phyloP scores from a whole-genome alignment of 345 rosid genomes.

The Citrus unshiu region DNA sequence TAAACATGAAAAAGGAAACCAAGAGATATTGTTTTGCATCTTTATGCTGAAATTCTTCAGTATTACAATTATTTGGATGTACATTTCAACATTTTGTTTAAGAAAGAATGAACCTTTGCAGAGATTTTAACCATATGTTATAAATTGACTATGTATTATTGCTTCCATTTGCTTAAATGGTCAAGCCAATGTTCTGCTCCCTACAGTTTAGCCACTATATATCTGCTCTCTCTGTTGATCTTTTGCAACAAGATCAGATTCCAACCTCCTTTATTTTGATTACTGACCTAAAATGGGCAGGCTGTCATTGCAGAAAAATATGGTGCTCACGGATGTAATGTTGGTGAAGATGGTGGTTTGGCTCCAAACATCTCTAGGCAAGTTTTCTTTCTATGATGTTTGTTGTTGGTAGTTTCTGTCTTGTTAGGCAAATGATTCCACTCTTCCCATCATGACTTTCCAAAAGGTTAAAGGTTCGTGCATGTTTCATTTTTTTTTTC shows the following conservation, averaged over 20 bases:
- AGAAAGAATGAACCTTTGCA: background rate
- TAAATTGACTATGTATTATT: background rate
- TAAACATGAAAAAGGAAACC: background rate
- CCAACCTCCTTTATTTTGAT: slow-evolving; percentile 27
- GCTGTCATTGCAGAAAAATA: slow-evolving; percentile 83
- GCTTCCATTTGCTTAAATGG: background rate
- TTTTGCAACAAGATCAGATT: slow-evolving; percentile 5
- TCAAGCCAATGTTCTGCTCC: background rate
- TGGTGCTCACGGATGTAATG: slow-evolving; percentile 74
- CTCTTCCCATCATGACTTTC: background rate
- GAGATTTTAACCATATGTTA: background rate
- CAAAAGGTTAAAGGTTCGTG: slow-evolving; percentile 2
- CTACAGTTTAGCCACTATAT: background rate
- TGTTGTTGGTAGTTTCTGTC: slow-evolving; percentile 8
- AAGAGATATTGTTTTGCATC: background rate
- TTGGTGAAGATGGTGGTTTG: slow-evolving; percentile 95
- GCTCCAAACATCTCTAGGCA: slow-evolving; percentile 90
- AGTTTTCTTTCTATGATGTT: slow-evolving; percentile 21
- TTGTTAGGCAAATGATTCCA: background rate
- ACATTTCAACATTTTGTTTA: background rate
- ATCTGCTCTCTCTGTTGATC: background rate
- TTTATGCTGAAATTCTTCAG: background rate
- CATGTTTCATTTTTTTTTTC: slow-evolving; percentile 4
- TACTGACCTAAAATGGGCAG: slow-evolving; percentile 48
- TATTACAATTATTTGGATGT: background rate